Percentiles rank a stretch among this genome's conserved stretches.
phyloP scores from a whole-genome alignment of 345 rosid species.

The Excoecaria cochinchinensis region DNA sequence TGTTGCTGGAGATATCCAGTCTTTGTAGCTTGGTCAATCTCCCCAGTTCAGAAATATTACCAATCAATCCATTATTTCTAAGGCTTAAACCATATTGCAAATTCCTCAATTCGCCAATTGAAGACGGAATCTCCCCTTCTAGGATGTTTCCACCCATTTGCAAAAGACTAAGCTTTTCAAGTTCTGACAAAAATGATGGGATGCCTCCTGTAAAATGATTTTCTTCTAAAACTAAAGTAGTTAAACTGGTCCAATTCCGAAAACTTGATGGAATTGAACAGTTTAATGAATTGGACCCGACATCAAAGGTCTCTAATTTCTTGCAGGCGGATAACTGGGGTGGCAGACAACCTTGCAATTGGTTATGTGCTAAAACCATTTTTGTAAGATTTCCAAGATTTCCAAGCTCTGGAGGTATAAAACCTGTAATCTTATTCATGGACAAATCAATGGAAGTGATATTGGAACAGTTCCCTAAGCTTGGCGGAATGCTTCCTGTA shows the following conservation, averaged over 20 bases:
- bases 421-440: slow-evolving; percentile 55
- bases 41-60: slow-evolving; percentile 56
- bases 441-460: slow-evolving; percentile 58
- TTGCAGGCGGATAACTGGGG: slow-evolving; percentile 49
- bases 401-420: slow-evolving; percentile 59
- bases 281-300: slow-evolving; percentile 57
- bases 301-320: slow-evolving; percentile 48
- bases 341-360: slow-evolving; percentile 60
- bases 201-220: slow-evolving; percentile 68
- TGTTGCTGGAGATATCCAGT: slow-evolving; percentile 67
- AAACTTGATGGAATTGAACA: slow-evolving; percentile 53
- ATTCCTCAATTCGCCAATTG: slow-evolving; percentile 43
- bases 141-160: slow-evolving; percentile 62
- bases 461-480: slow-evolving; percentile 51
- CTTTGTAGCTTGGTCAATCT: slow-evolving; percentile 37
- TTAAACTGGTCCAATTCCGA: slow-evolving; percentile 46
- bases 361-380: slow-evolving; percentile 59
- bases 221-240: slow-evolving; percentile 51
- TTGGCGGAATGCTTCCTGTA: slow-evolving; percentile 55
- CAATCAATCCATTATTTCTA: slow-evolving; percentile 53
- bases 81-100: slow-evolving; percentile 60
- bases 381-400: slow-evolving; percentile 43
- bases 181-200: slow-evolving; percentile 54
- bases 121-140: slow-evolving; percentile 66
- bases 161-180: slow-evolving; percentile 45